Conservation (phyloP, 768 basidiomycete species). For the Lactarius hatsudake region DNA sequence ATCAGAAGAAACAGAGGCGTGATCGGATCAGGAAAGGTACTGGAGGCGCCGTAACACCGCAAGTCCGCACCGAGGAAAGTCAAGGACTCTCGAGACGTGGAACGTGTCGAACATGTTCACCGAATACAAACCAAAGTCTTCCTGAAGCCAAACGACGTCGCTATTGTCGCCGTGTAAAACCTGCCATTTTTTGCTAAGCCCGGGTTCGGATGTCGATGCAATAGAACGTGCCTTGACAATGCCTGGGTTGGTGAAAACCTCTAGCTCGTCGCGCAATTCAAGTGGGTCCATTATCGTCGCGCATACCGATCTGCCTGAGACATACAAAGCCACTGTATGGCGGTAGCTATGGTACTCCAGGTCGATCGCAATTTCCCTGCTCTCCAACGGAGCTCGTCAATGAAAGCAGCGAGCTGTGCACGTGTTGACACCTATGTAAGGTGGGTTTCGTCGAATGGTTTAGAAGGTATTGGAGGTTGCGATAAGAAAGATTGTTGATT, state of each 20-base stretch:
- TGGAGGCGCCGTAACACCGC: constrained; percentile 59
- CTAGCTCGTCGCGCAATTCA: constrained; percentile 68
- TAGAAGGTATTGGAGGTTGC: constrained; percentile 46
- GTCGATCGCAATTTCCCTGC: constrained; percentile 87
- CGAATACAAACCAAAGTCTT: constrained; percentile 90
- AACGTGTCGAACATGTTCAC: constrained; percentile 98
- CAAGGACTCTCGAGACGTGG: constrained; percentile 87
- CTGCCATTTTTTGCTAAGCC: constrained; percentile 38
- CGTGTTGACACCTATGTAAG: constrained; percentile 69
- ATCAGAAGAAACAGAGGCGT: background rate
- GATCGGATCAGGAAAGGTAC: constrained; percentile 36
- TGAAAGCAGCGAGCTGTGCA: constrained; percentile 55
- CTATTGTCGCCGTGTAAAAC: constrained; percentile 94
- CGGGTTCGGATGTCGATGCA: background rate
- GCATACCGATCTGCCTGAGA: constrained; percentile 87
- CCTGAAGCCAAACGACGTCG: constrained; percentile 95
- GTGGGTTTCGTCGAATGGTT: constrained; percentile 65
- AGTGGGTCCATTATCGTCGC: constrained; percentile 86
- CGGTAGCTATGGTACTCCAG: constrained; percentile 91
- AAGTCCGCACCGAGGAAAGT: constrained; percentile 80
- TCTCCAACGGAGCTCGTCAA: constrained; percentile 60
- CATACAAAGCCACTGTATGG: constrained; percentile 84
- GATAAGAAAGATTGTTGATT: constrained; percentile 67
- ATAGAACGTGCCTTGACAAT: constrained; percentile 70
- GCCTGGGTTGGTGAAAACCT: constrained; percentile 79